These are phyloP conservation scores for Bothriochloa decipiens DNA, from an alignment of 176 grass and related monocot species.

Conservation along the genomic window DNA sequence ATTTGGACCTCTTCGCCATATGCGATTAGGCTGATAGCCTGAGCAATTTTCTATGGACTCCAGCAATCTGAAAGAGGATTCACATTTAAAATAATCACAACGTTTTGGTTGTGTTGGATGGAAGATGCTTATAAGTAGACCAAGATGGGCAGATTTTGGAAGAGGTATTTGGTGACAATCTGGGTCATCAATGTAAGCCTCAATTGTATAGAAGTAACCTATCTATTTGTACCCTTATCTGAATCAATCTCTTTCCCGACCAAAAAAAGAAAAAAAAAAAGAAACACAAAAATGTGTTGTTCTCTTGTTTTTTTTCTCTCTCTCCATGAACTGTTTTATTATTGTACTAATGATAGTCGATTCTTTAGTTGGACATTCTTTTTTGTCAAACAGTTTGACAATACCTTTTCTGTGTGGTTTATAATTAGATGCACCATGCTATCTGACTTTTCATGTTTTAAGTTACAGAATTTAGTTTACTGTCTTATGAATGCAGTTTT, in stretches of 20 bases:
- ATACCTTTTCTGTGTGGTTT: neutral
- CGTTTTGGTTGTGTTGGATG: conserved; percentile 20
- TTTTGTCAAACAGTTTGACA: conserved; percentile 10
- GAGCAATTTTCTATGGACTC: conserved; percentile 32
- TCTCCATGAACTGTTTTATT: conserved; percentile 21
- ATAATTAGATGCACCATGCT: conserved; percentile 11
- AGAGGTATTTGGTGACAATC: conserved; percentile 12
- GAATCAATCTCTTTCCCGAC: conserved; percentile 30
- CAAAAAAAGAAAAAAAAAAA: neutral
- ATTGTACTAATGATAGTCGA: conserved; percentile 32
- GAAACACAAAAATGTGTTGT: neutral
- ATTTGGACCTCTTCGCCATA: neutral
- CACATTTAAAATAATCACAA: conserved; percentile 25
- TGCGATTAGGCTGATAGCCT: conserved; percentile 9
- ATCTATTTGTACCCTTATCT: conserved; percentile 48
- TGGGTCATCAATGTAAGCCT: conserved; percentile 38
- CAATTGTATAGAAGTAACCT: conserved; percentile 39
- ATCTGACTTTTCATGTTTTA: neutral
- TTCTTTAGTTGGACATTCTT: conserved; percentile 32
- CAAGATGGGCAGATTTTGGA: conserved; percentile 22
- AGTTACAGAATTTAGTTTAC: neutral
- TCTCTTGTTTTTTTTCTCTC: neutral
- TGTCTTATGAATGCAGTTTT: neutral
- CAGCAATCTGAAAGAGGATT: conserved; percentile 10
- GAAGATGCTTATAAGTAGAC: neutral